Evolutionary conservation across 2,329 filamentous ascomycete species (phyloP).

Genomic region (Epichloe typhina): DNA sequence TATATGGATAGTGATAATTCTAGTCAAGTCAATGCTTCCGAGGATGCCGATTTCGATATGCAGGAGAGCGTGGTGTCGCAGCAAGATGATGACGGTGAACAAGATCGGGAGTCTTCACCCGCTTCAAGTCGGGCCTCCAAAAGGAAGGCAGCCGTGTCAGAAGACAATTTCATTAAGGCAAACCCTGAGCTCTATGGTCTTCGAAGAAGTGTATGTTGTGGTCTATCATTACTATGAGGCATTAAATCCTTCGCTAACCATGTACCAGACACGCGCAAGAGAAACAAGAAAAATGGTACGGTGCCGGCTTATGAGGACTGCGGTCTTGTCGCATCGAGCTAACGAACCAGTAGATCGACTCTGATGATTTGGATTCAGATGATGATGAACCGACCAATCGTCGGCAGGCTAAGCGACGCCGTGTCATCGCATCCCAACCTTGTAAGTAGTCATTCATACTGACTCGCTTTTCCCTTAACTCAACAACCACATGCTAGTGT

Average conservation of each 20-base stretch:
- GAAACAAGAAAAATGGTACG: constrained; percentile 46
- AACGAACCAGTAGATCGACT: constrained; percentile 28
- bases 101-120: constrained; percentile 54
- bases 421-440: constrained; percentile 49
- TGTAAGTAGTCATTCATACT: constrained; percentile 31
- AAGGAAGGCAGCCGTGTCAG: constrained; percentile 55
- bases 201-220: constrained; percentile 66
- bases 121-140: constrained; percentile 58
- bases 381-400: constrained; percentile 41
- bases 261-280: constrained; percentile 38
- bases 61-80: constrained; percentile 40
- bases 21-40: constrained; percentile 42
- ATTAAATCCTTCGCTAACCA: constrained; percentile 14
- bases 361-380: constrained; percentile 60
- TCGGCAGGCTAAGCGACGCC: constrained; percentile 56
- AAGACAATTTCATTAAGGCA: constrained; percentile 74
- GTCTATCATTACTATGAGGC: constrained; percentile 9
- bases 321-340: neutral
- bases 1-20: constrained; percentile 34
- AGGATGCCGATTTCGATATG: constrained; percentile 67
- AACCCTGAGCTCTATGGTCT: constrained; percentile 94
- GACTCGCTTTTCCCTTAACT: neutral
- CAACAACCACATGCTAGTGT: constrained; percentile 28
- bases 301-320: constrained; percentile 9
- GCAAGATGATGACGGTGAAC: constrained; percentile 32